A percentile compares a stretch with the other conserved stretches of the same genome.
Conservation (phyloP, 1,139 yeast genomes). For the Pneumocystis oryctolagi region DNA sequence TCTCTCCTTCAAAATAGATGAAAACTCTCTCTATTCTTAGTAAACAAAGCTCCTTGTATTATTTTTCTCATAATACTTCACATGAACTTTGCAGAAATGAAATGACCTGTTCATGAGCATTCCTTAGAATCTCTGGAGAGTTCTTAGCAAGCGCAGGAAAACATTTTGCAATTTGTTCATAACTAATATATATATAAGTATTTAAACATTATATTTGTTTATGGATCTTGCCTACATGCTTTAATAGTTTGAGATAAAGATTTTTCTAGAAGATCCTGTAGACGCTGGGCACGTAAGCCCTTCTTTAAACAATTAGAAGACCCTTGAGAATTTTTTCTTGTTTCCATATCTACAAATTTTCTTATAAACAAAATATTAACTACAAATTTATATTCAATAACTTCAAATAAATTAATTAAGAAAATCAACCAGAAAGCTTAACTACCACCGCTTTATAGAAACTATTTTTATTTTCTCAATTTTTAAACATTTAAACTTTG, state of each 20-base stretch:
- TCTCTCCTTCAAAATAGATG: background rate
- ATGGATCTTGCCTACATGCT: background rate
- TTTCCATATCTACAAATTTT: background rate
- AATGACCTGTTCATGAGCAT: background rate
- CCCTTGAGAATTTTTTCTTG: background rate
- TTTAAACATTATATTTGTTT: background rate
- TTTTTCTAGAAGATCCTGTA: background rate
- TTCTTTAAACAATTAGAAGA: background rate
- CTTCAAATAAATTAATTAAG: background rate
- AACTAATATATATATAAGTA: background rate
- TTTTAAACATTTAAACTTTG: background rate
- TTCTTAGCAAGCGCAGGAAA: background rate
- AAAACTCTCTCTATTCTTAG: background rate
- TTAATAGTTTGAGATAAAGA: background rate
- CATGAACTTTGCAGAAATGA: background rate
- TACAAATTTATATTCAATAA: background rate
- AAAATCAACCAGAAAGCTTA: background rate
- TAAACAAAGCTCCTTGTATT: background rate
- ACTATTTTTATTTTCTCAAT: background rate
- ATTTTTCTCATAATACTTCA: background rate
- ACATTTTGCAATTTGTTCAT: background rate
- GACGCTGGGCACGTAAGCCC: background rate
- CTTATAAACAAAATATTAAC: background rate
- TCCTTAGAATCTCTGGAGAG: background rate
- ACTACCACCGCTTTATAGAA: background rate